phyloP scores from a whole-genome alignment of 371 early-diverging fungal genomes.

The Lichtheimia ornata region DNA sequence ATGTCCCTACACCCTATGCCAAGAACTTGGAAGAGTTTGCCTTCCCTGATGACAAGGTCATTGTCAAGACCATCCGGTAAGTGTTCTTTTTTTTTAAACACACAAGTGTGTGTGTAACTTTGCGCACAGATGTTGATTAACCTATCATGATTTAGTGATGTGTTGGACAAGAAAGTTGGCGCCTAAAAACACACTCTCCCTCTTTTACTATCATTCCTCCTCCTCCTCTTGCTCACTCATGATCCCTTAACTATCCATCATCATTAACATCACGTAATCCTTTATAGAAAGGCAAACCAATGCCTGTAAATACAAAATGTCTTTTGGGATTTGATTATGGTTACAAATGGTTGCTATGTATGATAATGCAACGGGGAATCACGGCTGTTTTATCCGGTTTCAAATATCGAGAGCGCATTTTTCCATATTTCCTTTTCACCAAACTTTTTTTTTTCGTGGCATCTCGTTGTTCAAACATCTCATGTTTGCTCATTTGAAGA shows the following conservation, averaged over 20 bases:
- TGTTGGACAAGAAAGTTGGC: slow-evolving; percentile 19
- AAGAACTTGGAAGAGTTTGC: slow-evolving; percentile 90
- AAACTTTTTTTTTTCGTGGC: background rate
- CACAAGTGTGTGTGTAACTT: background rate
- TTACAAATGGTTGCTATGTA: background rate
- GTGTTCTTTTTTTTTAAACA: too few relatives aligned
- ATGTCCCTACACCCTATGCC: slow-evolving; percentile 99
- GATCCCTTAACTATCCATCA: background rate
- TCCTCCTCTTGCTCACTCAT: background rate
- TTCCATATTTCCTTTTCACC: background rate
- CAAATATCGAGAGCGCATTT: background rate
- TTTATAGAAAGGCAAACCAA: background rate
- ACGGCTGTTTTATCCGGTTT: background rate
- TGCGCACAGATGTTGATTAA: too few relatives aligned
- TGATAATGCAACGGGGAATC: background rate
- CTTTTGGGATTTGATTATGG: background rate
- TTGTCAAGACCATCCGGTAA: slow-evolving; percentile 65
- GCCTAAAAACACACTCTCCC: background rate
- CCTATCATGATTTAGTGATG: slow-evolving; percentile 4
- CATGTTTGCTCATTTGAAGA: slow-evolving; percentile 20
- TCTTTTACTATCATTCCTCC: background rate
- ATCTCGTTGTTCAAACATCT: background rate
- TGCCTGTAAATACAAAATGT: too few relatives aligned
- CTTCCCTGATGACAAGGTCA: slow-evolving; percentile 87
- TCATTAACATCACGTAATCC: background rate